phyloP scores from a whole-genome alignment of 176 grass and related monocot genomes.

The Bromus sterilis region DNA sequence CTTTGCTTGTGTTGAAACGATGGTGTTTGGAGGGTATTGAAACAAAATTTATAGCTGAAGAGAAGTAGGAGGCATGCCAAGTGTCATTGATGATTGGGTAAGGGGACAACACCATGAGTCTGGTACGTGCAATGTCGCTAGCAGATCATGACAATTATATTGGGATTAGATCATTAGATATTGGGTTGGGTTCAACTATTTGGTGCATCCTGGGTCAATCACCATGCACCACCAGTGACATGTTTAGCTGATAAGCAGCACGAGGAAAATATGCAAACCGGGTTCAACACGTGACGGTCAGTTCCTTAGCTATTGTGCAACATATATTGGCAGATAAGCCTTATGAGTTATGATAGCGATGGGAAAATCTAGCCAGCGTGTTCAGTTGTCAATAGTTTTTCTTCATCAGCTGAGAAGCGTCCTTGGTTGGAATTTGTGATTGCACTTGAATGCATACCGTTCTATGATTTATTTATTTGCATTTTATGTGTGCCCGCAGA shows the following conservation, averaged over 20 bases:
- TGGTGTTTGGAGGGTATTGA: not conserved
- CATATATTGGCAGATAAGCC: no score
- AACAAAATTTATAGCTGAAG: not conserved
- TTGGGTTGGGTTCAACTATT: not conserved
- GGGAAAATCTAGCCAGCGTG: no score
- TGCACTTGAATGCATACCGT: no score
- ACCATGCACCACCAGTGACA: not conserved
- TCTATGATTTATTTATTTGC: no score
- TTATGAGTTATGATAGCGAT: no score
- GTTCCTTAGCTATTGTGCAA: no score
- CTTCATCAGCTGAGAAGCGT: no score
- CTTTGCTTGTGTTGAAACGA: slow-evolving; percentile 5
- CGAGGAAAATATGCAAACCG: not conserved
- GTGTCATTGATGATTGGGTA: not conserved
- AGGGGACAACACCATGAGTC: not conserved
- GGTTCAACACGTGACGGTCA: no score
- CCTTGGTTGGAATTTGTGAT: no score
- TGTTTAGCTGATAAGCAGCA: not conserved
- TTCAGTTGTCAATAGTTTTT: no score
- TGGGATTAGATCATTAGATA: not conserved
- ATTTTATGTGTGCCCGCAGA: no score
- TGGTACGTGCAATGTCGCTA: not conserved
- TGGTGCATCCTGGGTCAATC: not conserved
- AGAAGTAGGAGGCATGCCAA: not conserved
- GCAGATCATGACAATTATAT: not conserved